phyloP scores from a whole-genome alignment of 495 filamentous ascomycete species.

The Chlorociboria aeruginascens region DNA sequence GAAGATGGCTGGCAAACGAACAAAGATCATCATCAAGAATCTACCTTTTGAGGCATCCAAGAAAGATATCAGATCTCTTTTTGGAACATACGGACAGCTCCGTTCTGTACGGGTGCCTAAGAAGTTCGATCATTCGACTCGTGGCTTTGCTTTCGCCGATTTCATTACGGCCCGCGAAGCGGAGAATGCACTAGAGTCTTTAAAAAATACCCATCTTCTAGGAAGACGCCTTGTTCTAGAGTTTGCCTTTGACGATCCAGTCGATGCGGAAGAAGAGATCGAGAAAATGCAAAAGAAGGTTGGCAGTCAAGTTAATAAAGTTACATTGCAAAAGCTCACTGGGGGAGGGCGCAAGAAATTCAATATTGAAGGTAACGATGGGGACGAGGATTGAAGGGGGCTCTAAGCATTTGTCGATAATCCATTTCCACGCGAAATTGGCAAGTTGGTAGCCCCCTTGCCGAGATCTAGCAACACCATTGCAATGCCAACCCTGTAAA shows the following conservation, averaged over 20 bases:
- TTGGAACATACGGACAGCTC: constrained; percentile 82
- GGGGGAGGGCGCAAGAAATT: constrained; percentile 77
- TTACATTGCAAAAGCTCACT: constrained; percentile 77
- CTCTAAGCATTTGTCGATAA: constrained; percentile 1
- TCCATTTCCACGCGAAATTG: constrained; percentile 1
- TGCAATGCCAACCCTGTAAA: neutral
- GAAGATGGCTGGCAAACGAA: constrained; percentile 57
- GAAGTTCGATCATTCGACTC: constrained; percentile 76
- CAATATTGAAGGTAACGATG: constrained; percentile 42
- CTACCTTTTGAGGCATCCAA: constrained; percentile 85
- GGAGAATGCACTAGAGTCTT: constrained; percentile 79
- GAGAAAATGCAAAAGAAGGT: constrained; percentile 93
- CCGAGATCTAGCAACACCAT: neutral
- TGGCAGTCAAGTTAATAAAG: constrained; percentile 72
- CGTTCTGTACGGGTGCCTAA: constrained; percentile 87
- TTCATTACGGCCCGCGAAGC: constrained; percentile 89
- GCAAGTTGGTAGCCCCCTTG: constrained; percentile 4
- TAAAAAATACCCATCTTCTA: constrained; percentile 87
- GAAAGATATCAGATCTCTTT: constrained; percentile 76
- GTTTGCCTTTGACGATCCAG: constrained; percentile 72
- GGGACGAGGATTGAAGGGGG: constrained; percentile 12
- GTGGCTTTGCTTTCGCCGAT: constrained; percentile 95
- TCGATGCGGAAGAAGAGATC: constrained; percentile 91
- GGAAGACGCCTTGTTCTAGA: constrained; percentile 81
- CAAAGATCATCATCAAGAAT: constrained; percentile 98